Evolutionary conservation across 805 yeast species (phyloP), one percentile per base, ranked within the genome.

Genomic region (Jamesozyma piceae): DNA sequence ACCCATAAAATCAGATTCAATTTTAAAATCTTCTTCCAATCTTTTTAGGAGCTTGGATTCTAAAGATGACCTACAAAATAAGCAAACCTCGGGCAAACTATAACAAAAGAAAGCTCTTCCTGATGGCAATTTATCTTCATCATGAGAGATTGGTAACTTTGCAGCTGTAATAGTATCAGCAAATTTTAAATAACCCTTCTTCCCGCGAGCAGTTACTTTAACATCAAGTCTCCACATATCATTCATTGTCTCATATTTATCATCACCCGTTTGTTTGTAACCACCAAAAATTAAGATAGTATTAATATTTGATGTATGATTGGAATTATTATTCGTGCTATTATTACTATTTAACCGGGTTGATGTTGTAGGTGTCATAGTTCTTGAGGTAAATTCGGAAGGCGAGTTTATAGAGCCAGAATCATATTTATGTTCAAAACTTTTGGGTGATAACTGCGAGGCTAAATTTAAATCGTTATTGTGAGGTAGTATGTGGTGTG

Each of bases 261-360:
- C 59, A 20, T 49, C 55, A 13, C 55, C 52, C 1, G 58, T 51
- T 35, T 63, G 58, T 37, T 60, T 58, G 52, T 69, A 75, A 1
- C 80, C 79, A 18, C 79, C 79, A 66, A 72, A 68, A 4, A 73
- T 63, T 33, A 67, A 19, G 18, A 57, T 51, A 2, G 58, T 50
- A 29, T 42, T 44, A 17, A 53, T 51, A 14, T 37, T 19, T 14
- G 38, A 33, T 13, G 36, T 21, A 28, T 33, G 43, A 15, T 29
- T 14, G 5, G 35, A 19, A 26, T 32, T 39, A 20, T 35, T 35
- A 17, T 9, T 19, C 13, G 15, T 20, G n/a, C 35, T 31, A 8
- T 15, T 14, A 19, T 27, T 34, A 20, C 39, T 20, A 17, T 21
- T 22, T 20, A 28, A 19, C 10, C 20, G 17, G 14, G 11, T 21